Conservation (phyloP, 805 yeast species). For the Lachancea sp. region DNA sequence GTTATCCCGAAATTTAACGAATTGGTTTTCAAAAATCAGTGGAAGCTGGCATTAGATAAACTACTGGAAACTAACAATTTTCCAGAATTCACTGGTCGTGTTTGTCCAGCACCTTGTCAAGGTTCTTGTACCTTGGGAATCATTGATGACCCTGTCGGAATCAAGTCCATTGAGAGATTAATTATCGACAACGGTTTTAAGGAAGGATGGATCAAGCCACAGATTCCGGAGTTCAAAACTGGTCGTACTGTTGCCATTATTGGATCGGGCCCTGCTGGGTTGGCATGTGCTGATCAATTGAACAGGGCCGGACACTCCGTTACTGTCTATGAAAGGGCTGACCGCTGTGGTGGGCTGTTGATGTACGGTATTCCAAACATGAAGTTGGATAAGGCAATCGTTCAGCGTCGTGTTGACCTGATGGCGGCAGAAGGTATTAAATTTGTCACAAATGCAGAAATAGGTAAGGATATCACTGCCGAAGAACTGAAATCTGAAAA, state of each 20-base stretch:
- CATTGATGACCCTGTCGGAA: slow-evolving; percentile 92
- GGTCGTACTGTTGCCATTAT: slow-evolving; percentile 80
- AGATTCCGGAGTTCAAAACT: slow-evolving; percentile 71
- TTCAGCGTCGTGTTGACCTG: slow-evolving; percentile 87
- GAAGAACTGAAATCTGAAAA: slow-evolving; percentile 55
- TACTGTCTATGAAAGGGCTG: slow-evolving; percentile 88
- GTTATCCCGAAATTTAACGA: slow-evolving; percentile 98
- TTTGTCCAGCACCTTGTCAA: slow-evolving; percentile 98
- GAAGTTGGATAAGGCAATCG: slow-evolving; percentile 91
- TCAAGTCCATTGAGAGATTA: slow-evolving; percentile 91
- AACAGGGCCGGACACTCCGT: slow-evolving; percentile 93
- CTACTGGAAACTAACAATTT: slow-evolving; percentile 93
- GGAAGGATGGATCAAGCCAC: slow-evolving; percentile 92
- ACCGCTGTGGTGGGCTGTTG: slow-evolving; percentile 92
- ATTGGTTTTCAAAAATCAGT: slow-evolving; percentile 86
- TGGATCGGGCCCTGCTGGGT: slow-evolving; percentile 97
- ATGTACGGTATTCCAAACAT: slow-evolving; percentile 99
- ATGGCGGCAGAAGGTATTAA: slow-evolving; percentile 84
- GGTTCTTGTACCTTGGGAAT: slow-evolving; percentile 95
- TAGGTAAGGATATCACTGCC: slow-evolving; percentile 77
- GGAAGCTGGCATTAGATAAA: slow-evolving; percentile 90
- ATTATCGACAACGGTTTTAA: slow-evolving; percentile 94
- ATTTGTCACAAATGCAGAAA: slow-evolving; percentile 67
- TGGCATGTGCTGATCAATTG: slow-evolving; percentile 94
- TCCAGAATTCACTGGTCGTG: slow-evolving; percentile 97